Conservation (phyloP, 495 filamentous ascomycete species). For the Aspergillus sclerotiicarbonarius region DNA sequence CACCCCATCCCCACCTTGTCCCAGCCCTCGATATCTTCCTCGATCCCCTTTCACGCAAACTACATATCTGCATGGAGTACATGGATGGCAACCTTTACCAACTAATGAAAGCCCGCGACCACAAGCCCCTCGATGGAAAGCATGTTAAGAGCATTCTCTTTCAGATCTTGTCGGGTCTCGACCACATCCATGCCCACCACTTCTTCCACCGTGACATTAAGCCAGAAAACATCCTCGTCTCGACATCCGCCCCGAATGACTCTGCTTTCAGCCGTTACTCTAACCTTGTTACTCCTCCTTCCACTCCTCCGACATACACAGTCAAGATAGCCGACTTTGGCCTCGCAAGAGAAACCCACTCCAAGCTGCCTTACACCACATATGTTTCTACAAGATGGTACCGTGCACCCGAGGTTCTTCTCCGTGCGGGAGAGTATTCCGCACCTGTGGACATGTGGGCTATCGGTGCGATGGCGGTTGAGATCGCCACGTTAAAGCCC, state of each 20-base stretch:
- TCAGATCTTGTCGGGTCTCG: slow-evolving; percentile 92
- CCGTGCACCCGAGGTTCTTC: slow-evolving; percentile 90
- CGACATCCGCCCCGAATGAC: slow-evolving; percentile 82
- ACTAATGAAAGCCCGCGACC: slow-evolving; percentile 96
- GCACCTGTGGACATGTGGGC: slow-evolving; percentile 99
- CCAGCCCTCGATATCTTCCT: slow-evolving; percentile 98
- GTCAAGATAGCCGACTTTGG: slow-evolving; percentile 99
- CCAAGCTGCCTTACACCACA: slow-evolving; percentile 93
- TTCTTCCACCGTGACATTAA: slow-evolving; percentile 99
- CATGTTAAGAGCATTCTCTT: slow-evolving; percentile 97
- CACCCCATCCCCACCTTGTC: slow-evolving; percentile 85
- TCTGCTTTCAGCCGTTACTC: slow-evolving; percentile 89
- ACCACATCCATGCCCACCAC: slow-evolving; percentile 94
- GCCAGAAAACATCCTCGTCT: slow-evolving; percentile 97
- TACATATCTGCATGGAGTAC: slow-evolving; percentile 99
- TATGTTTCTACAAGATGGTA: slow-evolving; percentile 99
- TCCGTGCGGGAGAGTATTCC: slow-evolving; percentile 95
- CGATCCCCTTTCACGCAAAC: slow-evolving; percentile 89
- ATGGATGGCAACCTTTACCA: slow-evolving; percentile 99
- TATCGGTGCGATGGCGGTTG: slow-evolving; percentile 98
- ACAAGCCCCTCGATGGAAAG: slow-evolving; percentile 83
- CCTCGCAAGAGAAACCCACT: slow-evolving; percentile 94
- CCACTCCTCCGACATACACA: slow-evolving; percentile 87
- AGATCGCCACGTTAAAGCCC: slow-evolving; percentile 95
- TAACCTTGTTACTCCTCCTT: slow-evolving; percentile 87